Evolutionary conservation across 2,329 filamentous ascomycete species (phyloP), one percentile per base, ranked within the genome.

Genomic region (Colletotrichum gloeosporioides): DNA sequence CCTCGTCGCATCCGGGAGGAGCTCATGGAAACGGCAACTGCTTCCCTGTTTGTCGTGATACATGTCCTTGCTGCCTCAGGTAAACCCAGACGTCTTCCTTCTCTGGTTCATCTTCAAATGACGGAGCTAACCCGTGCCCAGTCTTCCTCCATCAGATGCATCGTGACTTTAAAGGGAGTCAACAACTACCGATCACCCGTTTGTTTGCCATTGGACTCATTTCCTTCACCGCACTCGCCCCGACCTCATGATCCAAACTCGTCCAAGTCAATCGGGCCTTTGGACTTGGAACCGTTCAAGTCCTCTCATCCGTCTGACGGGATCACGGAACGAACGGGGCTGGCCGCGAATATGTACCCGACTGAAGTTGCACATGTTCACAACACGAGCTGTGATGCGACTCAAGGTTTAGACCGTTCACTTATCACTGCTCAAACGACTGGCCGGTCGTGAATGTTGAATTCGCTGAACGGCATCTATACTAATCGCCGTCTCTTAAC

Each of bases 331-430:
- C 44, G 12, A 53, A 53, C 44, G 44, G 44, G 44, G 44, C 6
- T 53, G 39, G 39, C 39, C 44, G 44, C 1, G 6, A 25, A 53
- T 8, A 53, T 53, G 44, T 53, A 53, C n/a, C 44, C n/a, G n/a
- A 53, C 18, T 53, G 44, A 8, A 53, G 44, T 53, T 53, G 10
- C 4, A 53, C 44, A 53, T 53, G 44, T 22, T 3, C n/a, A 53
- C n/a, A 53, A 13, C n/a, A 22, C 44, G 10, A 13, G 44, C 2
- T 53, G n/a, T 1, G 4, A 53, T 13, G 0, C n/a, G 0, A 53
- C n/a, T 22, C 10, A 0, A 22, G 0, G 1, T 3, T 1, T 0
- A 53, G n/a, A 53, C 2, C 0, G 3, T 53, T 53, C n/a, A 53
- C 12, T 53, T 0, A 22, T 22, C 0, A 3, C 44, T 0, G n/a